Evolutionary conservation across 768 basidiomycete genomes (phyloP).

Genomic region (Boletus huronensis): DNA sequence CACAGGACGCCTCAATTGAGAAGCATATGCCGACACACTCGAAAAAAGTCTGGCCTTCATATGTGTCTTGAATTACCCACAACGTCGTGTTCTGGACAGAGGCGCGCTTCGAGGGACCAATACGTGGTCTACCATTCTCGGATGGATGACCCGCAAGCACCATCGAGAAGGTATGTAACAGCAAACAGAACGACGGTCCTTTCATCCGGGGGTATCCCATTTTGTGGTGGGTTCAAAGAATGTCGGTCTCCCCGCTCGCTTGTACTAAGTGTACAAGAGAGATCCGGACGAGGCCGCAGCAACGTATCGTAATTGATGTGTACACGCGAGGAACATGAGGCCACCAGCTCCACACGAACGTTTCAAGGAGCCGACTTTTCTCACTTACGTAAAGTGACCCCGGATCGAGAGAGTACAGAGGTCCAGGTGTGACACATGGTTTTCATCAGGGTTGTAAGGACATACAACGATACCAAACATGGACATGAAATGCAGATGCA

Average conservation of each 20-base stretch:
- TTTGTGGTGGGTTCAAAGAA: slow-evolving; percentile 6
- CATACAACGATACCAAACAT: slow-evolving; percentile 31
- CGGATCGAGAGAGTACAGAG: neutral
- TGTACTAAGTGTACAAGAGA: neutral
- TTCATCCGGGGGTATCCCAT: slow-evolving; percentile 14
- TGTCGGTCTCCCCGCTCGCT: neutral
- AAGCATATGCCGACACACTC: slow-evolving; percentile 44
- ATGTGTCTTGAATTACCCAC: slow-evolving; percentile 68
- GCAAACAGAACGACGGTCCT: slow-evolving; percentile 4
- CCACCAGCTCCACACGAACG: neutral
- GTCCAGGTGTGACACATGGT: slow-evolving; percentile 5
- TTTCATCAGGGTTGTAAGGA: slow-evolving; percentile 11
- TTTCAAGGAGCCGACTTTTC: neutral
- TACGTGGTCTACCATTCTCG: neutral
- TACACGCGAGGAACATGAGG: slow-evolving; percentile 24
- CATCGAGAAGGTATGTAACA: slow-evolving; percentile 16
- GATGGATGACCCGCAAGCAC: slow-evolving; percentile 10
- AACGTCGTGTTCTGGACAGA: slow-evolving; percentile 38
- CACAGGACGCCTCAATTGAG: neutral
- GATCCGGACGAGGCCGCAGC: slow-evolving; percentile 11
- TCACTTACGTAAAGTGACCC: neutral
- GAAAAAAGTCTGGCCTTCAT: slow-evolving; percentile 65
- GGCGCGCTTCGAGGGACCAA: slow-evolving; percentile 14
- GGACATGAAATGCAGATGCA: slow-evolving; percentile 16
- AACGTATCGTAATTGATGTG: slow-evolving; percentile 8